Conservation (phyloP, 805 yeast genomes). For the Starmerella etchellsii region DNA sequence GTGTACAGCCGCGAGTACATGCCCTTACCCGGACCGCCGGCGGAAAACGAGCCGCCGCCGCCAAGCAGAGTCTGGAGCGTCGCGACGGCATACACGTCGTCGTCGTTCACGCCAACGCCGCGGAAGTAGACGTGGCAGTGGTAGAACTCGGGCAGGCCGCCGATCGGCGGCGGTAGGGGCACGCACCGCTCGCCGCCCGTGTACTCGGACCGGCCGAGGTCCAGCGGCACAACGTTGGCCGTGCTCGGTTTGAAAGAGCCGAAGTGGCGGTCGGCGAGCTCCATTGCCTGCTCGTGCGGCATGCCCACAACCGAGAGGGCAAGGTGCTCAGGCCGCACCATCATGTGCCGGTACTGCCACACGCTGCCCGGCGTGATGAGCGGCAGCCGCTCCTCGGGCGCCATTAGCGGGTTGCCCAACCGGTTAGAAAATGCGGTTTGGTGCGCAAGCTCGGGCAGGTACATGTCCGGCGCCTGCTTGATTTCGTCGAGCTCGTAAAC, state of each 20-base stretch:
- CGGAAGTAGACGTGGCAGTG: constrained; percentile 82
- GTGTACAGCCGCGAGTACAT: constrained; percentile 93
- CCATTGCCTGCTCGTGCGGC: constrained; percentile 52
- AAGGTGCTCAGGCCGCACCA: constrained; percentile 66
- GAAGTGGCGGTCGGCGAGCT: constrained; percentile 47
- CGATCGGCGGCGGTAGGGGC: constrained; percentile 43
- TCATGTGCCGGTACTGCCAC: constrained; percentile 45
- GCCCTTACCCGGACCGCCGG: constrained; percentile 99
- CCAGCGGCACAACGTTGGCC: constrained; percentile 17
- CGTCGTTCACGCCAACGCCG: constrained; percentile 68
- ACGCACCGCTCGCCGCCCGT: constrained; percentile 47
- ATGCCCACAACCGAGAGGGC: constrained; percentile 86
- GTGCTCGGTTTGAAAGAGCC: constrained; percentile 42
- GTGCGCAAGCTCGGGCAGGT: constrained; percentile 83
- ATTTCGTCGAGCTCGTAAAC: constrained; percentile 74
- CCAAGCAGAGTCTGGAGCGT: constrained; percentile 81
- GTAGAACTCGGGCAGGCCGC: constrained; percentile 63
- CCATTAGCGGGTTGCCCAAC: constrained; percentile 73
- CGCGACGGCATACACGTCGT: constrained; percentile 83
- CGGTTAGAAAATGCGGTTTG: constrained; percentile 68
- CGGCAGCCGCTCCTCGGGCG: constrained; percentile 59
- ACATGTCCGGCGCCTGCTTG: constrained; percentile 67
- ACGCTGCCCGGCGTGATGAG: constrained; percentile 42
- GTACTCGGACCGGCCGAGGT: constrained; percentile 33
- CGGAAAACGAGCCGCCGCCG: constrained; percentile 94